Percentiles rank a stretch among this genome's conserved stretches.
These are phyloP conservation scores for Colletotrichum liaoningense DNA, from an alignment of 2,329 filamentous ascomycete genomes.

Conservation along the genomic window DNA sequence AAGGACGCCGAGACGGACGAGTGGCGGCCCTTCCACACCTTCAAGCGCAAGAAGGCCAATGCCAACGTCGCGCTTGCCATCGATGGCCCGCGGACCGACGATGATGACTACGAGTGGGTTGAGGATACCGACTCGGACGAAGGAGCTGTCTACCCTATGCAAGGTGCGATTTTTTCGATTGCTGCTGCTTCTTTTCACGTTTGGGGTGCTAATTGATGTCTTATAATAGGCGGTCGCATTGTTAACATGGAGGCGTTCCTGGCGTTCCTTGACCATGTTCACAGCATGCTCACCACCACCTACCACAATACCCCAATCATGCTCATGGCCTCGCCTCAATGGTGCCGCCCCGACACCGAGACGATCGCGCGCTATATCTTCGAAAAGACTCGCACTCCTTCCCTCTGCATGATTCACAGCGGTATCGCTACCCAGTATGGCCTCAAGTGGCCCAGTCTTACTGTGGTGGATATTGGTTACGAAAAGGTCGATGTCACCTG, in stretches of 20 bases:
- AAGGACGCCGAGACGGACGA: constrained; percentile 84
- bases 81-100: constrained; percentile 46
- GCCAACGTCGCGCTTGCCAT: constrained; percentile 28
- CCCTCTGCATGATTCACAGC: constrained; percentile 90
- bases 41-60: constrained; percentile 67
- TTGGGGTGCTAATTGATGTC: constrained; percentile 17
- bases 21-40: constrained; percentile 80
- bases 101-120: constrained; percentile 78
- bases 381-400: constrained; percentile 95
- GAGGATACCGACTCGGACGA: constrained; percentile 90
- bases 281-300: constrained; percentile 87
- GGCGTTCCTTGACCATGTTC: constrained; percentile 91
- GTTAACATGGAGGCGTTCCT: constrained; percentile 94
- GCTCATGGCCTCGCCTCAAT: constrained; percentile 88
- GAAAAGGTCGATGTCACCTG: constrained; percentile 95
- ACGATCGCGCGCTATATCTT: constrained; percentile 93
- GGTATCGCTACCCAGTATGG: constrained; percentile 90
- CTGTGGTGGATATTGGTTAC: constrained; percentile 90
- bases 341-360: constrained; percentile 90
- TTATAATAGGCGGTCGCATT: constrained; percentile 76
- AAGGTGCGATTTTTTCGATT: constrained; percentile 53
- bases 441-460: constrained; percentile 78
- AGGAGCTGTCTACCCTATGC: constrained; percentile 89
- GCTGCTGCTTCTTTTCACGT: neutral
- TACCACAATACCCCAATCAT: constrained; percentile 97